Evolutionary conservation across 306 rosid species (phyloP).

Genomic region (Morella rubra): DNA sequence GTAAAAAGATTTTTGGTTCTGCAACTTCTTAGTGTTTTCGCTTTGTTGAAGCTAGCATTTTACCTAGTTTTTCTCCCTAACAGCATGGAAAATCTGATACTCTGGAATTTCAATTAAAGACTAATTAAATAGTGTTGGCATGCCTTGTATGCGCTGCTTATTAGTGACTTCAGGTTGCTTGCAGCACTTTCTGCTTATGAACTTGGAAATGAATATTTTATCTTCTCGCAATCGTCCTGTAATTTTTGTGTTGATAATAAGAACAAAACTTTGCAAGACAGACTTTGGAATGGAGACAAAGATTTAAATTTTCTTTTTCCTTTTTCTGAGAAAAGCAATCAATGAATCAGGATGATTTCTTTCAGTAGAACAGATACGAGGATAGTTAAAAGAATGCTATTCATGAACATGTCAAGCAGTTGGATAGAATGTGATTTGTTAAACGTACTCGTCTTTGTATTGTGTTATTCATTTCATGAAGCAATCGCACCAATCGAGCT

Average conservation of each 20-base stretch:
- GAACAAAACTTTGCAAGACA: neutral
- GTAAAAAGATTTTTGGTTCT: neutral
- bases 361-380: neutral
- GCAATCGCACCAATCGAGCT: neutral
- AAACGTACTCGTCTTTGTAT: neutral
- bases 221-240: neutral
- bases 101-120: neutral
- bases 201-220: neutral
- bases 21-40: neutral
- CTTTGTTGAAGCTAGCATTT: neutral
- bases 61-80: too few relatives aligned
- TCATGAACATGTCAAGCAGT: neutral
- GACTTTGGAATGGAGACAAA: neutral
- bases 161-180: neutral
- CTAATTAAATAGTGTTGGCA: too few relatives aligned
- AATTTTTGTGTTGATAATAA: neutral
- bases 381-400: neutral
- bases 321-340: neutral
- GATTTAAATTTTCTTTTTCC: neutral
- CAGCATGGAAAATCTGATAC: neutral
- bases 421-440: constrained; percentile 8
- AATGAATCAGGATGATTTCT: neutral
- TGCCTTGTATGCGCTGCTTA: neutral
- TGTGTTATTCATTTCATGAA: neutral
- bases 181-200: neutral